phyloP scores from a whole-genome alignment of 208 protist species.

The Balamuthia mandrillaris region DNA sequence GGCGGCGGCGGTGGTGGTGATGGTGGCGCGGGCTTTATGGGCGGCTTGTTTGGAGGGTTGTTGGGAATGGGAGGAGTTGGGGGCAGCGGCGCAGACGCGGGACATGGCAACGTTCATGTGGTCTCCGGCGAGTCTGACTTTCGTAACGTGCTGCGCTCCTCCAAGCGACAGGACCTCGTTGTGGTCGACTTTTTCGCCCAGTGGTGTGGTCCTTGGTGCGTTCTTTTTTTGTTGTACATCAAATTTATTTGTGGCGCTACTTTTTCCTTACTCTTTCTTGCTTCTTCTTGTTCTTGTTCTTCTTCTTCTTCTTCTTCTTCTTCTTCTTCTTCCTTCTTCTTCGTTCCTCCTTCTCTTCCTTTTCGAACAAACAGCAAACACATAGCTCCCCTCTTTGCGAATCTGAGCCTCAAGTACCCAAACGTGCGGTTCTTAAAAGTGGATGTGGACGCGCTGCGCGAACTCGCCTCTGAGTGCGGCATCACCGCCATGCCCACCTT shows the following conservation, averaged over 20 bases:
- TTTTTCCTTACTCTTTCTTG: background rate
- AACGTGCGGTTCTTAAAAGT: background rate
- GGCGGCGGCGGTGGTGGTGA: background rate
- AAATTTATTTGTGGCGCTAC: background rate
- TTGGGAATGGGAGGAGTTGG: background rate
- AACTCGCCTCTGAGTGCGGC: constrained; percentile 4
- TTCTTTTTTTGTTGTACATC: no score
- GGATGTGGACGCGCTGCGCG: constrained; percentile 19
- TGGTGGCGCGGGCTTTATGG: background rate
- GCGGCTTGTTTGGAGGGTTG: background rate
- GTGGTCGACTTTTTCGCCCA: constrained; percentile 54
- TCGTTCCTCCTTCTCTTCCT: background rate
- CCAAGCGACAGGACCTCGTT: constrained; percentile 23
- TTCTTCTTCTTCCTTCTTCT: background rate
- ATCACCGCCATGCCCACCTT: constrained; percentile 50
- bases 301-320: background rate
- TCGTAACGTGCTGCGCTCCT: constrained; percentile 22
- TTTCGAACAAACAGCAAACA: background rate
- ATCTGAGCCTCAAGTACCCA: background rate
- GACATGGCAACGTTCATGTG: background rate
- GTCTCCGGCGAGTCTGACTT: background rate
- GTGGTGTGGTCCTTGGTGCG: constrained; percentile 50
- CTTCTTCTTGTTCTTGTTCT: background rate
- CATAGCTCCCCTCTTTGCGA: constrained; percentile 24
- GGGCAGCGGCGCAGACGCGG: background rate